These are phyloP conservation scores for Theileria orientalis DNA, from an alignment of 169 alveolate genomes.

Conservation along the genomic window DNA sequence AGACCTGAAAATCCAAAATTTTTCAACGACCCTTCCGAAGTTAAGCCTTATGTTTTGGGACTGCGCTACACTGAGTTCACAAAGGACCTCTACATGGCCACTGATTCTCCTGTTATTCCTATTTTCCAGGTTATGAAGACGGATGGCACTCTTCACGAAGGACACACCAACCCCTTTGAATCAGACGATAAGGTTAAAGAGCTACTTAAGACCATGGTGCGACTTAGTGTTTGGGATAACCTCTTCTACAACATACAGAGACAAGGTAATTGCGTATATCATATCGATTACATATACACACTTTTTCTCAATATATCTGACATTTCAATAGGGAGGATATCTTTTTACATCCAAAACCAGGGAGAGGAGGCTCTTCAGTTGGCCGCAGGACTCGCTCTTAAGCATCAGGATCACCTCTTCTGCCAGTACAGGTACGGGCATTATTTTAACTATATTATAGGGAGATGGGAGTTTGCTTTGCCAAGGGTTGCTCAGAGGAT, in stretches of 20 bases:
- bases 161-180: constrained; percentile 65
- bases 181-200: constrained; percentile 66
- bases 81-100: constrained; percentile 63
- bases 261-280: constrained; percentile 77
- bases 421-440: constrained; percentile 81
- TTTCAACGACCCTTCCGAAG: constrained; percentile 47
- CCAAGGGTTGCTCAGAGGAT: constrained; percentile 87
- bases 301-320: background rate
- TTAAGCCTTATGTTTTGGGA: constrained; percentile 66
- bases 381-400: constrained; percentile 88
- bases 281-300: background rate
- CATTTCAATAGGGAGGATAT: constrained; percentile 76
- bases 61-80: constrained; percentile 75
- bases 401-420: constrained; percentile 83
- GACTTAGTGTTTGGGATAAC: constrained; percentile 79
- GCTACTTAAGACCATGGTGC: constrained; percentile 69
- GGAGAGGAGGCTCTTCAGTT: constrained; percentile 95
- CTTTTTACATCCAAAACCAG: constrained; percentile 91
- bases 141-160: constrained; percentile 71
- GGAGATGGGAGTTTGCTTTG: constrained; percentile 89
- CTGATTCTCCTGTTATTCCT: constrained; percentile 72
- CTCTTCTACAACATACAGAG: constrained; percentile 82
- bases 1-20: constrained; percentile 55
- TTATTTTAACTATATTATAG: constrained; percentile 35
- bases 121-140: constrained; percentile 73